phyloP scores from a whole-genome alignment of 257 asterid genomes.

The Echites panduratus region DNA sequence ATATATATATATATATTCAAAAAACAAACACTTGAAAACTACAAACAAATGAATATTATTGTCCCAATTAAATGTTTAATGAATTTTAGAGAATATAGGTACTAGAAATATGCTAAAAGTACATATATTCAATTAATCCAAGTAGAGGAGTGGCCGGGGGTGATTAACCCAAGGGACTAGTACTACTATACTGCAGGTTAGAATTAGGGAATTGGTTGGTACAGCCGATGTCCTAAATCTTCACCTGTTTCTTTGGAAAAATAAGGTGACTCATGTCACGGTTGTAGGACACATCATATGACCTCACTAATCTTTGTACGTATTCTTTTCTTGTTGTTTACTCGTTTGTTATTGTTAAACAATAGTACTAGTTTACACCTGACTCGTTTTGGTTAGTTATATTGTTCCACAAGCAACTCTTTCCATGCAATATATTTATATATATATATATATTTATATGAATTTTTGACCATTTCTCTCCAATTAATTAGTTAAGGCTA shows the following conservation, averaged over 20 bases:
- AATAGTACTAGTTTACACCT: background rate
- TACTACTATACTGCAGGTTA: constrained; percentile 20
- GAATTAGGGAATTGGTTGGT: constrained; percentile 48
- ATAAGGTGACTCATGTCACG: background rate
- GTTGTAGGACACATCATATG: background rate
- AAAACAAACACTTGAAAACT: no score
- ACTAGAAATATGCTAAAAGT: no score
- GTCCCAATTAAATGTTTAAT: no score
- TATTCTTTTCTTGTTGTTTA: background rate
- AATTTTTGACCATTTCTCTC: background rate
- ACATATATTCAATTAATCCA: no score
- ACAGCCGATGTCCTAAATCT: constrained; percentile 56
- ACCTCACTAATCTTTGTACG: background rate
- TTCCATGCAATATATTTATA: background rate
- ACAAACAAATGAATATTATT: no score
- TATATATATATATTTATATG: no score
- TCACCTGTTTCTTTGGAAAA: constrained; percentile 25
- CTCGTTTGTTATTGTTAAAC: background rate
- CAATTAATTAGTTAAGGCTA: background rate
- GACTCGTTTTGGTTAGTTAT: background rate
- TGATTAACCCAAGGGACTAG: constrained; percentile 18
- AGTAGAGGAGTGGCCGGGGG: background rate
- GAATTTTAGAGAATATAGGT: no score
- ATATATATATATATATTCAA: no score
- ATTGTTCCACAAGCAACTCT: constrained; percentile 15